A percentile compares a stretch with the other conserved stretches of the same genome.
Evolutionary conservation across 169 alveolate genomes (phyloP).

Genomic region (Cryptosporidium ubiquitum): DNA sequence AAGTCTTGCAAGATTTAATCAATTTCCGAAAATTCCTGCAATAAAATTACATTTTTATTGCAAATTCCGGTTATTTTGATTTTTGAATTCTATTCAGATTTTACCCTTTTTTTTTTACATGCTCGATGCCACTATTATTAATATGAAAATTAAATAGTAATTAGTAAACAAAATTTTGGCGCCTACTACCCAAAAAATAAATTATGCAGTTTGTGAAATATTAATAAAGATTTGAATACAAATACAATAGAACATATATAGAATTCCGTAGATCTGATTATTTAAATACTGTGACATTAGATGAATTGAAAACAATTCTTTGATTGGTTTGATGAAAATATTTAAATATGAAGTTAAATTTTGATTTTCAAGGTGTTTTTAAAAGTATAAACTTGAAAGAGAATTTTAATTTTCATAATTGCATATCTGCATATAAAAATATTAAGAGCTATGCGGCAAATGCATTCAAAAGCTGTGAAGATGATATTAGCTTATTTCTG

Average conservation of each 20-base stretch:
- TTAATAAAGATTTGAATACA: not conserved
- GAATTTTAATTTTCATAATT: not conserved
- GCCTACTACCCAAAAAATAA: slow-evolving; percentile 13
- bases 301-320: not conserved
- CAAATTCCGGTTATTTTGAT: not conserved
- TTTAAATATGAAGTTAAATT: slow-evolving; percentile 38
- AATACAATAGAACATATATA: not conserved
- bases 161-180: slow-evolving; percentile 6
- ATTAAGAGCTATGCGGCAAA: slow-evolving; percentile 39
- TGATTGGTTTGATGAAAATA: not conserved
- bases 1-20: not conserved
- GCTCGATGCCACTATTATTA: slow-evolving; percentile 49
- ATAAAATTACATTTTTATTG: not conserved
- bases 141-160: not conserved
- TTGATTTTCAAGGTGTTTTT: slow-evolving; percentile 65
- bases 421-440: slow-evolving; percentile 9
- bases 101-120: slow-evolving; percentile 14
- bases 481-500: slow-evolving; percentile 30
- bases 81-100: not conserved
- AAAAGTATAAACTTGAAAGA: slow-evolving; percentile 32
- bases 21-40: not conserved
- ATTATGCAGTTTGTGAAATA: not conserved
- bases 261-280: not conserved
- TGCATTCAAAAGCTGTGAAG: slow-evolving; percentile 38
- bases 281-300: not conserved